These are phyloP conservation scores for Stephanodiscus triporus DNA, from an alignment of 108 stramenopile genomes.

Conservation along the genomic window DNA sequence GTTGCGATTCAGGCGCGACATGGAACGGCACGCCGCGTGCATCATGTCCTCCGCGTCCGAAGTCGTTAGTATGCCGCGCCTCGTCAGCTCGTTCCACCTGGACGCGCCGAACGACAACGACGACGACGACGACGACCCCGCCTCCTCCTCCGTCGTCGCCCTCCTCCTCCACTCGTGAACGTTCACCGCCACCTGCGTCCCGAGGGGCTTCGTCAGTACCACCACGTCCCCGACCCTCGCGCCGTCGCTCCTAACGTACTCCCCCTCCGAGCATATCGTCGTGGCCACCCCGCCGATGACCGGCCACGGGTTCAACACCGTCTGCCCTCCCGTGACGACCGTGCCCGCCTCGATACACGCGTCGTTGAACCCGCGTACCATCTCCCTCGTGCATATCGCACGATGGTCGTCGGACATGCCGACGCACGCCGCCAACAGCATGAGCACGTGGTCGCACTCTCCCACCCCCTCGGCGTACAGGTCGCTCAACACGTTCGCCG, in stretches of 20 bases:
- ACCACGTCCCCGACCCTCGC: slow-evolving; percentile 75
- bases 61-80: slow-evolving; percentile 19
- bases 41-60: slow-evolving; percentile 76
- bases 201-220: slow-evolving; percentile 84
- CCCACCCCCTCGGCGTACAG: slow-evolving; percentile 85
- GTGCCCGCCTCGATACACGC: slow-evolving; percentile 77
- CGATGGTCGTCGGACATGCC: slow-evolving; percentile 74
- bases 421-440: slow-evolving; percentile 79
- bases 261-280: slow-evolving; percentile 66
- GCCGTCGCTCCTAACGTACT: slow-evolving; percentile 78
- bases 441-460: slow-evolving; percentile 80
- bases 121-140: too few relatives aligned
- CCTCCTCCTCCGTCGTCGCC: too few relatives aligned
- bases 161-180: slow-evolving; percentile 82
- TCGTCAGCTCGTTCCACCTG: slow-evolving; percentile 35
- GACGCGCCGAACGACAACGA: too few relatives aligned
- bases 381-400: slow-evolving; percentile 76
- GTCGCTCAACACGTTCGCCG: slow-evolving; percentile 87
- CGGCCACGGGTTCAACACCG: slow-evolving; percentile 89
- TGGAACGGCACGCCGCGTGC: slow-evolving; percentile 77
- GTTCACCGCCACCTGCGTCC: slow-evolving; percentile 89
- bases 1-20: slow-evolving; percentile 76
- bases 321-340: slow-evolving; percentile 84
- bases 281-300: slow-evolving; percentile 90
- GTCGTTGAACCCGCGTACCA: slow-evolving; percentile 85